These are phyloP conservation scores for Eucalyptus paniculata DNA, from an alignment of 345 rosid species.

Conservation along the genomic window DNA sequence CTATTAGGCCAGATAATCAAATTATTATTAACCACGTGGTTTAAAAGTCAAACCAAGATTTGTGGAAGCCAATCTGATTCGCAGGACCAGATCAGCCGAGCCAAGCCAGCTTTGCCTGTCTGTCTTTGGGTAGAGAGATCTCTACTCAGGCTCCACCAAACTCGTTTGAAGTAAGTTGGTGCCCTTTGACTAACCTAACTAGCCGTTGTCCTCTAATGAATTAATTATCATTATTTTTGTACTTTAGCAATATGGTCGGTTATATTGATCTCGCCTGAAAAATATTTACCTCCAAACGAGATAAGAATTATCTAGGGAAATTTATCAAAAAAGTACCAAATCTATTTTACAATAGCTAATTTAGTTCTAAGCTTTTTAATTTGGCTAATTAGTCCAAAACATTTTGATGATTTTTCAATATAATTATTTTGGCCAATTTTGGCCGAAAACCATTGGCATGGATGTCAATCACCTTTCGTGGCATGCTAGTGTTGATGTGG, in stretches of 20 bases:
- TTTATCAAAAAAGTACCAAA: neutral
- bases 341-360: fast-evolving
- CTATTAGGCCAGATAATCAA: neutral
- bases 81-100: neutral
- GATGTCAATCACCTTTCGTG: neutral
- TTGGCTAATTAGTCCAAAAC: neutral
- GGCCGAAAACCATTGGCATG: fast-evolving
- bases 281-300: neutral
- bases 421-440: neutral
- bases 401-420: neutral
- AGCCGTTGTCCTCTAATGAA: neutral
- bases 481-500: fast-evolving
- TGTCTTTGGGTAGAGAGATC: too few relatives aligned
- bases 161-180: too few relatives aligned
- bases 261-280: neutral
- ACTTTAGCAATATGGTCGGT: neutral
- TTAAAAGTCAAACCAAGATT: neutral
- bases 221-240: neutral
- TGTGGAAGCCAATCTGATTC: neutral
- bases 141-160: too few relatives aligned
- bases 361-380: neutral
- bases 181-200: neutral
- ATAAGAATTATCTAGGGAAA: neutral
- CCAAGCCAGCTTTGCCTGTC: neutral
- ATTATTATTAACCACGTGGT: neutral